Conservation (phyloP, 495 filamentous ascomycete genomes). For the Pseudomonodictys pantanalensis region DNA sequence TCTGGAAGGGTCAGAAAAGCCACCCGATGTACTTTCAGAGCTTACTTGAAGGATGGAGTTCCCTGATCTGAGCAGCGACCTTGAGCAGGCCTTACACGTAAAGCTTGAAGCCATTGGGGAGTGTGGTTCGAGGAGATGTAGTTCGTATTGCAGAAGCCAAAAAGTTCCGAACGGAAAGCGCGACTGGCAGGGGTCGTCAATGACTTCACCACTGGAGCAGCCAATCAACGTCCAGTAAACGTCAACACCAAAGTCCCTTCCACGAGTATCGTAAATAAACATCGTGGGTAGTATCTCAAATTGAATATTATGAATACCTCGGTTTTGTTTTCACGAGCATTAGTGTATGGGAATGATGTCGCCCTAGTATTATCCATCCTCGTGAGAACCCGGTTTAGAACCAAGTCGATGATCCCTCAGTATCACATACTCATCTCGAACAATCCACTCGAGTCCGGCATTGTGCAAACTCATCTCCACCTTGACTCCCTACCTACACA, state of each 20-base stretch:
- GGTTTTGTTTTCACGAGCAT: too few relatives aligned
- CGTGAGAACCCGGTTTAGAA: too few relatives aligned
- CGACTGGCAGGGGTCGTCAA: constrained; percentile 1
- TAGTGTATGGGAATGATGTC: too few relatives aligned
- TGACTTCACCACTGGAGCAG: not conserved
- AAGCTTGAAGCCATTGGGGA: constrained; percentile 29
- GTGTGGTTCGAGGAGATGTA: constrained; percentile 1
- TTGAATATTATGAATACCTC: too few relatives aligned
- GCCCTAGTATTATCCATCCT: too few relatives aligned
- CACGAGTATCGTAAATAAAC: too few relatives aligned
- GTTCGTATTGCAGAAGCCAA: not conserved
- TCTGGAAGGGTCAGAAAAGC: not conserved
- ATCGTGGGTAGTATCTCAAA: too few relatives aligned
- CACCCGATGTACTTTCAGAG: not conserved
- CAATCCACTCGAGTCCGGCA: too few relatives aligned
- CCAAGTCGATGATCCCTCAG: too few relatives aligned
- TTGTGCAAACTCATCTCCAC: too few relatives aligned
- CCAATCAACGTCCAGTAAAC: not conserved
- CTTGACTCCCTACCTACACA: too few relatives aligned
- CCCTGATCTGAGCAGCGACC: not conserved
- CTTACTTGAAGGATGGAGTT: constrained; percentile 1
- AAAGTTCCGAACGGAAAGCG: constrained; percentile 17
- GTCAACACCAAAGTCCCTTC: not conserved
- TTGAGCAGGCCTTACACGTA: constrained; percentile 29
- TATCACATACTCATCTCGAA: too few relatives aligned